Conservation (phyloP, 176 grass and related monocot species). For the Carex littledalei region DNA sequence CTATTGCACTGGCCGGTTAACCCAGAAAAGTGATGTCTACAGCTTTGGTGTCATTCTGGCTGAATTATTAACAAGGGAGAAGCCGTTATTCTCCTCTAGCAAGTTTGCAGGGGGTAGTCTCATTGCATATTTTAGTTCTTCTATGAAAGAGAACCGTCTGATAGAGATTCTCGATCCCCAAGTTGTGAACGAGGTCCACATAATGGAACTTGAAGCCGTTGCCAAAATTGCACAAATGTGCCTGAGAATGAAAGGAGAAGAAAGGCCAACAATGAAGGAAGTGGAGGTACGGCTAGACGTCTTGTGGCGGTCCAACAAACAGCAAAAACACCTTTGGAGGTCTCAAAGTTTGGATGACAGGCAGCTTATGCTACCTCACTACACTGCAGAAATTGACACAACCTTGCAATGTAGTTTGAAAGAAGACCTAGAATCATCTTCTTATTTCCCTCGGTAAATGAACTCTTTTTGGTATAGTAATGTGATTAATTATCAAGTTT, state of each 20-base stretch:
- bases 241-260: neutral
- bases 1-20: neutral
- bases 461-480: neutral
- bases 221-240: neutral
- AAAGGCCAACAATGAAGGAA: neutral
- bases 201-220: neutral
- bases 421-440: neutral
- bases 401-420: neutral
- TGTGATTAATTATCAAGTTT: neutral
- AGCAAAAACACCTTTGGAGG: too few relatives aligned
- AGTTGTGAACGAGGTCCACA: neutral
- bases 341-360: neutral
- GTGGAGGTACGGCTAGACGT: neutral
- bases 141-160: neutral
- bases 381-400: neutral
- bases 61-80: neutral
- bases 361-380: neutral
- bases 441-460: neutral
- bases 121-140: neutral
- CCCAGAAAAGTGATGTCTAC: neutral
- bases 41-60: neutral
- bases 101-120: too few relatives aligned
- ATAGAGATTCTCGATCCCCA: neutral
- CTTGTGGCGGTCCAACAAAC: neutral
- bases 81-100: neutral